Evolutionary conservation across 2,329 filamentous ascomycete genomes (phyloP), one percentile per base, ranked within the genome.

Genomic region (Phaeomoniella chlamydospora): DNA sequence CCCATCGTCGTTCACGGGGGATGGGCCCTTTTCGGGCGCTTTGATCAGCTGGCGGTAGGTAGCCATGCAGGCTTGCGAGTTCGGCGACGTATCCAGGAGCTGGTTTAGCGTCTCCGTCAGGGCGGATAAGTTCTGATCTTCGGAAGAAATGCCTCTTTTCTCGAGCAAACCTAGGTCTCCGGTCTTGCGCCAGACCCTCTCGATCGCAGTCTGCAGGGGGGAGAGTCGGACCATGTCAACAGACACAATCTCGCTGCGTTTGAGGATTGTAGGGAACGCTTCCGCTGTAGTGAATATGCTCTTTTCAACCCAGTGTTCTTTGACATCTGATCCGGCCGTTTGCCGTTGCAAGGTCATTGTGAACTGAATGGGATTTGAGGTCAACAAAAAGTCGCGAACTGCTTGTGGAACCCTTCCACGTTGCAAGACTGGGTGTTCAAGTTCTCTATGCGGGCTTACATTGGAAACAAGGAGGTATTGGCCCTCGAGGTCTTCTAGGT

Each of bases 111-210:
- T 78, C 46, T 90, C 83, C 1, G 84, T 70, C 19, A 94, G 65
- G 32, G 76, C 64, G 30, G 74, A 70, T 12, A 78, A 70, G 31
- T 74, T 72, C 5, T 77, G 72, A 22, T 84, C 75, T 38, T 88
- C 82, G 4, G 80, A 80, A 15, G 83, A 77, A 1, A 67, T 61
- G 5, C 88, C 67, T 34, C 77, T 76, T 53, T 79, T 83, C 53
- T 93, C 85, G 1, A 94, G 64, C 1, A 70, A 59, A 2, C 74
- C 66, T 62, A 96, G 73, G 57, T 96, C 88, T 39, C 83, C 74
- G 1, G 88, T 93, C 64, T 94, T 94, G 40, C 87, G 76, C 47
- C 84, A 79, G 18, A 90, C 88, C 12, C 88, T 77, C 54, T 96
- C 88, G 41, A 96, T 67, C 0, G 81, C 88, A n/a, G 85, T 87